Evolutionary conservation across 2,329 filamentous ascomycete species (phyloP).

Genomic region (Ceratocystiopsis brevicomis): DNA sequence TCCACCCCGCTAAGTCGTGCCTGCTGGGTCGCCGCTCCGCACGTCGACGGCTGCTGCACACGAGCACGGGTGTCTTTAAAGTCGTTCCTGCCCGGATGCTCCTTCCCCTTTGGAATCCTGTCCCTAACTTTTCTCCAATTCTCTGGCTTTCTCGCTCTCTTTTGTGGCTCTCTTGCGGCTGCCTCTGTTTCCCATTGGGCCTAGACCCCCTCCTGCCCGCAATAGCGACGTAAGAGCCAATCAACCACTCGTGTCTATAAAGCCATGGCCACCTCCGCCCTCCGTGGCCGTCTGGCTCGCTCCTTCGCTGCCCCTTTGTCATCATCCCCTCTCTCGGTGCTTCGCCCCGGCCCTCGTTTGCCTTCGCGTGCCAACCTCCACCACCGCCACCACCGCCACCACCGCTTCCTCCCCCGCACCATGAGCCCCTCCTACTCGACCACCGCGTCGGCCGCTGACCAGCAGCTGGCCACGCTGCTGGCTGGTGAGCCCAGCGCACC

Average conservation of each 20-base stretch:
- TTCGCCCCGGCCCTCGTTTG: not conserved
- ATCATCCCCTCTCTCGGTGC: not conserved
- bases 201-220: too few relatives aligned
- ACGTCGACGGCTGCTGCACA: too few relatives aligned
- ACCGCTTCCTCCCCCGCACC: not conserved
- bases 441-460: conserved; percentile 7
- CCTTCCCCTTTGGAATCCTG: too few relatives aligned
- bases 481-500: conserved; percentile 30
- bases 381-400: not conserved
- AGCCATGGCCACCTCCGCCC: conserved; percentile 6
- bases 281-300: conserved; percentile 4
- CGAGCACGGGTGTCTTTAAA: too few relatives aligned
- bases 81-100: too few relatives aligned
- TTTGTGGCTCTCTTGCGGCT: not conserved
- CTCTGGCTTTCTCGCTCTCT: not conserved
- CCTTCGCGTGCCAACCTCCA: not conserved
- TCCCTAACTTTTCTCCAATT: too few relatives aligned
- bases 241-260: conserved; percentile 1
- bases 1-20: too few relatives aligned
- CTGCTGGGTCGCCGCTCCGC: too few relatives aligned
- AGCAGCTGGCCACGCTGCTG: conserved; percentile 12
- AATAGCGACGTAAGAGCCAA: too few relatives aligned
- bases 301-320: not conserved
- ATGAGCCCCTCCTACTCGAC: conserved; percentile 7
- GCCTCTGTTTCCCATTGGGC: not conserved